Percentiles rank a stretch among this genome's conserved stretches.
phyloP scores from a whole-genome alignment of 257 asterid species.

The Apocynum venetum region DNA sequence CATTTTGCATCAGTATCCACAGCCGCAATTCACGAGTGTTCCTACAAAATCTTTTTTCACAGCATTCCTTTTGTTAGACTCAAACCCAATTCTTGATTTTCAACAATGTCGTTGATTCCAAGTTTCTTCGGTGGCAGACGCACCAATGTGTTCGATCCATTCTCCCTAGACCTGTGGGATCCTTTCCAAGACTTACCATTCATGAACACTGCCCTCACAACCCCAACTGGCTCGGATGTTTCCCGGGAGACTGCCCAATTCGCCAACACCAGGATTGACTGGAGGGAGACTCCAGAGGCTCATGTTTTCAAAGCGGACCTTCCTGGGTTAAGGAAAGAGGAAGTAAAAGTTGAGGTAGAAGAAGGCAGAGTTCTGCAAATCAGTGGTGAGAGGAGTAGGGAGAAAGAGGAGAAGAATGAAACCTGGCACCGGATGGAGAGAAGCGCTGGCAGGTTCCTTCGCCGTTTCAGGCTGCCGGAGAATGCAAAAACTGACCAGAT shows the following conservation, averaged over 20 bases:
- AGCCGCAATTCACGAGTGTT: no score
- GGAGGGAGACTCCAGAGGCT: conserved; percentile 21
- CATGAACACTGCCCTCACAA: background rate
- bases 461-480: no score
- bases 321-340: conserved; percentile 17
- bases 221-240: background rate
- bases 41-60: no score
- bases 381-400: conserved; percentile 17
- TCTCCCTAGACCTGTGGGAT: conserved; percentile 13
- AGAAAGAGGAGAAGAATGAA: conserved; percentile 17
- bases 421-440: background rate
- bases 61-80: no score
- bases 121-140: conserved; percentile 12
- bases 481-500: no score
- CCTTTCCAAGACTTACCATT: conserved; percentile 8
- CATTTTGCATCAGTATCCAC: no score
- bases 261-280: conserved; percentile 9
- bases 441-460: no score
- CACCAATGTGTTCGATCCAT: conserved; percentile 14
- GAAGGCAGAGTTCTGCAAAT: conserved; percentile 3
- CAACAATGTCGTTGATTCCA: conserved; percentile 14
- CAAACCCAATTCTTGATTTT: background rate
- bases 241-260: background rate
- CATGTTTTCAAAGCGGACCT: conserved; percentile 17
- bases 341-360: conserved; percentile 1